Evolutionary conservation across 1,284 basidiomycete genomes (phyloP), one percentile per base, ranked within the genome.

Genomic region (Cryptococcus sp.): DNA sequence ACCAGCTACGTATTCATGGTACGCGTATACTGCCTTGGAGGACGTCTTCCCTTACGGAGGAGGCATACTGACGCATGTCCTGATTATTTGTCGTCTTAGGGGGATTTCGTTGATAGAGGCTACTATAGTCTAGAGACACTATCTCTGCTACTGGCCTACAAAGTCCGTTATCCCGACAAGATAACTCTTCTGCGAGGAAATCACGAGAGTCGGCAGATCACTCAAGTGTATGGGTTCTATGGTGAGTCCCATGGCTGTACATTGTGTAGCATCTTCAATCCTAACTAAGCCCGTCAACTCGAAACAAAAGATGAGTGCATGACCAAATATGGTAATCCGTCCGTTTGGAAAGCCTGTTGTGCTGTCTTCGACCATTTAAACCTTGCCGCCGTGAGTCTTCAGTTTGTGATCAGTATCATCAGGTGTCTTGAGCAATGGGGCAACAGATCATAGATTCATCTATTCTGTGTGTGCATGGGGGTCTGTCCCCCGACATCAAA

Each of bases 1-100:
- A 97, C 91, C 60, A 91, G 89, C 69, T 98, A 98, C 77, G 91
- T 98, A 60, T 97, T 98, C 75, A 98, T 98, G 94, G 92, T 88
- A 57, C 61, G 78, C 69, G 3, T 5, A 37, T 21, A 28, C 18
- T 24, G 43, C 23, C 3, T n/a, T 36, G 33, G n/a, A 4, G 15
- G 1, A 21, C 4, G n/a, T 7, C n/a, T n/a, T n/a, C n/a, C n/a
- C n/a, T n/a, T n/a, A n/a, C n/a, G n/a, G 40, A 12, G 16, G 40
- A 4, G 4, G 9, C 28, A 33, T 33, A 33, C 28, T 33, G 28
- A 33, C 28, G 28, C 9, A n/a, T 33, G 9, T 33, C 28, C 28
- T 33, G 28, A 33, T 33, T 4, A 5, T 9, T 33, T 4, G 4
- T 33, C 46, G 15, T 48, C 12, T 7, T 5, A 95, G 92, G 94